A percentile compares a stretch with the other conserved stretches of the same genome.
These are phyloP conservation scores for Phytopythium delawarense DNA, from an alignment of 352 stramenopile species.

Conservation along the genomic window DNA sequence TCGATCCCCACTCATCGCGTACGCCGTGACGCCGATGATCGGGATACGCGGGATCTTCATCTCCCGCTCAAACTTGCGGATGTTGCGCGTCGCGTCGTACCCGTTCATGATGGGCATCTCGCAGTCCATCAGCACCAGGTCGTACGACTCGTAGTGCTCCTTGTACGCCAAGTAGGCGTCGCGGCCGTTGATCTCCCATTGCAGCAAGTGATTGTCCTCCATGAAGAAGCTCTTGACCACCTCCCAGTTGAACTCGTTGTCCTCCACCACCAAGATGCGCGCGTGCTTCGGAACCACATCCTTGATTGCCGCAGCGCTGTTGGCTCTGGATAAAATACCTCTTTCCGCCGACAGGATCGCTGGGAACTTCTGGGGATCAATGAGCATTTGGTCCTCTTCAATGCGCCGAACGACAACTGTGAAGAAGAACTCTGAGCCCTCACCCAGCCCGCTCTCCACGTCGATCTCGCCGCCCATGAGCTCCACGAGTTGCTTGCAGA, in stretches of 20 bases:
- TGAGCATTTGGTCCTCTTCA: constrained; percentile 44
- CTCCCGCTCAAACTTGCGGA: constrained; percentile 65
- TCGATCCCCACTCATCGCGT: constrained; percentile 80
- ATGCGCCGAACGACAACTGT: constrained; percentile 47
- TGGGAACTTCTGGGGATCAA: constrained; percentile 40
- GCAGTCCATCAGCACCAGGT: constrained; percentile 83
- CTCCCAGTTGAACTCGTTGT: constrained; percentile 91
- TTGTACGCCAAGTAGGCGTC: constrained; percentile 70
- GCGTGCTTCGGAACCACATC: constrained; percentile 52
- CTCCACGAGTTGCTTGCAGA: constrained; percentile 73
- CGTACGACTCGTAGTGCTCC: constrained; percentile 71
- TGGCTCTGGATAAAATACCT: constrained; percentile 5
- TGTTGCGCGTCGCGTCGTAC: constrained; percentile 67
- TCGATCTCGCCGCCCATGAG: constrained; percentile 70
- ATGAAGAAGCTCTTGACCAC: constrained; percentile 86
- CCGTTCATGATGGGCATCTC: constrained; percentile 88
- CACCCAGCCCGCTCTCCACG: constrained; percentile 58
- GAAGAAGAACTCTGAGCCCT: constrained; percentile 69
- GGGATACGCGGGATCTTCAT: constrained; percentile 67
- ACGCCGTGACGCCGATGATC: constrained; percentile 81
- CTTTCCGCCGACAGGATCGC: constrained; percentile 23
- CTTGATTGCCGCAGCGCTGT: constrained; percentile 22
- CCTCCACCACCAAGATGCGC: constrained; percentile 80
- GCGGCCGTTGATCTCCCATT: constrained; percentile 78
- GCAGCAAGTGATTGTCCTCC: constrained; percentile 74